Evolutionary conservation across 352 stramenopile species (phyloP).

Genomic region (Phytophthora boehmeriae): DNA sequence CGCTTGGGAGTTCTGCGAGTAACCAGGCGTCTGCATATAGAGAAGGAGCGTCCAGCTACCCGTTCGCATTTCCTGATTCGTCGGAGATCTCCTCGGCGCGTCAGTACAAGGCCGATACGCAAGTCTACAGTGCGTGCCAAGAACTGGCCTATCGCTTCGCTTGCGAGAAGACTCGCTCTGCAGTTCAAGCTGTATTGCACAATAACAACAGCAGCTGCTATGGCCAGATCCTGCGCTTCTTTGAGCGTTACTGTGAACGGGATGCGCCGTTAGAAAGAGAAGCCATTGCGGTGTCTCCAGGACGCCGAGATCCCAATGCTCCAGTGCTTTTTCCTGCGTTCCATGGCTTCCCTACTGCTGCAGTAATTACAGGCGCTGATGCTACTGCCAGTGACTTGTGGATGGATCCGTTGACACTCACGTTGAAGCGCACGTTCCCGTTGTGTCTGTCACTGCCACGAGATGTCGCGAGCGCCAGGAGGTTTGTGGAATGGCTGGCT

Average conservation of each 20-base stretch:
- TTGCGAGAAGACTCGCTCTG: conserved; percentile 52
- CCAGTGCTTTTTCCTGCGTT: conserved; percentile 46
- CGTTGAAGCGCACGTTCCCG: conserved; percentile 75
- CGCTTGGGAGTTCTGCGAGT: conserved; percentile 8
- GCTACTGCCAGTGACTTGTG: conserved; percentile 80
- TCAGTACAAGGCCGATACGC: conserved; percentile 29
- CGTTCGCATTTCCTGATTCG: conserved; percentile 32
- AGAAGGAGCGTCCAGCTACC: conserved; percentile 3
- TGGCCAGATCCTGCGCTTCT: conserved; percentile 61
- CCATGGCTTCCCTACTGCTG: conserved; percentile 61
- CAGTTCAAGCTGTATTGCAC: conserved; percentile 64
- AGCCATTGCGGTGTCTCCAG: conserved; percentile 6
- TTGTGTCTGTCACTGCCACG: conserved; percentile 59
- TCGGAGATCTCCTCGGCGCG: conserved; percentile 1
- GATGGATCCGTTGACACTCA: conserved; percentile 68
- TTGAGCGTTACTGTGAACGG: conserved; percentile 54
- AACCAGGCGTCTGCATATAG: neutral
- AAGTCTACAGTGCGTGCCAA: conserved; percentile 54
- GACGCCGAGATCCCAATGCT: conserved; percentile 26
- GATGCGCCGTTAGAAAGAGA: neutral
- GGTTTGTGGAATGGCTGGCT: conserved; percentile 72
- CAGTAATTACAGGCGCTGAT: conserved; percentile 72
- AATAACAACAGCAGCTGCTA: conserved; percentile 78
- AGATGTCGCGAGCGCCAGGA: conserved; percentile 57
- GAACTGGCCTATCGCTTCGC: conserved; percentile 75